Conservation (phyloP, 805 yeast species). For the Lipomyces sp. region DNA sequence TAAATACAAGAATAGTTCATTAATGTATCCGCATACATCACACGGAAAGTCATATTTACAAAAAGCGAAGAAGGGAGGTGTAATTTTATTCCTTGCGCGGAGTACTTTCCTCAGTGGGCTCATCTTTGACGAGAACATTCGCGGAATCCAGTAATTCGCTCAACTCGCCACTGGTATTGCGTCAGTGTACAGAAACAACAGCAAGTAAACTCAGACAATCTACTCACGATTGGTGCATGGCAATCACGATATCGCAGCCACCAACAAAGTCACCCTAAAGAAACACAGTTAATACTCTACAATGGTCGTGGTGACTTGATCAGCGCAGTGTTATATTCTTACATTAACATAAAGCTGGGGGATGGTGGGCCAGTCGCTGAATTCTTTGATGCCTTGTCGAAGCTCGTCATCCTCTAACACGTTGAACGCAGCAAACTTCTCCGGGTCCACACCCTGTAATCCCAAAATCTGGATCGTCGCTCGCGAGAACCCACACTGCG, state of each 20-base stretch:
- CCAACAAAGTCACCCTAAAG: slow-evolving; percentile 80
- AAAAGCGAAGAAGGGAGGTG: too few relatives aligned
- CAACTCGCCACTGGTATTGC: too few relatives aligned
- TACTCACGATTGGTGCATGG: slow-evolving; percentile 91
- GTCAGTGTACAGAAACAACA: too few relatives aligned
- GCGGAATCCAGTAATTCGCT: too few relatives aligned
- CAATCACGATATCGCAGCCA: slow-evolving; percentile 91
- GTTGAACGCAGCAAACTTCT: slow-evolving; percentile 93
- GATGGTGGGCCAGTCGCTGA: slow-evolving; percentile 95
- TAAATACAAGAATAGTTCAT: background rate
- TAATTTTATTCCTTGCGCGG: too few relatives aligned
- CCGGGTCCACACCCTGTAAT: slow-evolving; percentile 95
- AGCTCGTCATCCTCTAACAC: slow-evolving; percentile 92
- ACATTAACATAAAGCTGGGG: slow-evolving; percentile 83
- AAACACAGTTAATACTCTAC: too few relatives aligned
- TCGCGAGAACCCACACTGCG: slow-evolving; percentile 96
- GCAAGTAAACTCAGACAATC: slow-evolving; percentile 79
- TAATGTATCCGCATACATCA: background rate
- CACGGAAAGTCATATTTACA: background rate
- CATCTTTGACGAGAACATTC: too few relatives aligned
- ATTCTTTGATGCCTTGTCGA: slow-evolving; percentile 94
- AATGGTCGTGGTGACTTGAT: background rate
- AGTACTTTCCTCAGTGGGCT: too few relatives aligned
- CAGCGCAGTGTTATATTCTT: background rate
- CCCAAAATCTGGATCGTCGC: slow-evolving; percentile 92